Evolutionary conservation across 345 rosid genomes (phyloP), one percentile per base, ranked within the genome.

Genomic region (Capsella bursapastoris): DNA sequence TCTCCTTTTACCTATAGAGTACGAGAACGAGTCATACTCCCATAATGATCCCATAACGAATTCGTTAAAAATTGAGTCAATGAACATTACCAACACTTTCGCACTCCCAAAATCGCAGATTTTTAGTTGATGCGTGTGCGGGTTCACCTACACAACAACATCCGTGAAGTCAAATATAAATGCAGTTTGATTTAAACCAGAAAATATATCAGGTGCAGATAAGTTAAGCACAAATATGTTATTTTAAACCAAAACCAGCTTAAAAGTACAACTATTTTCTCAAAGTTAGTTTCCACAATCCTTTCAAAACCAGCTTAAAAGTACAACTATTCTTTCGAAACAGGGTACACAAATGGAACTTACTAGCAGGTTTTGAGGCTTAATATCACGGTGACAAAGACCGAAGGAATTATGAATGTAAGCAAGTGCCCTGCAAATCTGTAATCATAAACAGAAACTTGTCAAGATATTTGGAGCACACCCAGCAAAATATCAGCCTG

Each of bases 391-490:
- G 73, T 92, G 97, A 81, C 97, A 92, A 68, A 92, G 88, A 61
- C 96, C 97, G 55, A 89, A 86, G 80, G 89, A 84, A 57, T 88
- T 87, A 81, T 92, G 97, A 68, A 92, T 77, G 78, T 89, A 92
- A 44, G 96, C 92, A 78, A 92, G 96, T n/a, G 97, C 97, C 88
- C 97, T 88, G 83, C 96, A 92, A 67, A 92, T 92, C 97, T 92
- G 92, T 71, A 79, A 38, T 65, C 74, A 68, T 53, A 57, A 55
- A 52, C 64, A 74, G 52, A 57, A 77, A 69, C 59, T 22, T 77
- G 57, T 65, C 45, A 77, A 15, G 14, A 15, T 18, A 4, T 47
- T 14, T 47, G 55, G 38, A 63, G 59, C 55, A 18, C 1, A 25
- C 53, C 44, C 43, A 12, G 60, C 15, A 48, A 38, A 57, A 57